A percentile compares a stretch with the other conserved stretches of the same genome.
Conservation (phyloP, 805 yeast genomes). For the Tetrapisispora fleetii region DNA sequence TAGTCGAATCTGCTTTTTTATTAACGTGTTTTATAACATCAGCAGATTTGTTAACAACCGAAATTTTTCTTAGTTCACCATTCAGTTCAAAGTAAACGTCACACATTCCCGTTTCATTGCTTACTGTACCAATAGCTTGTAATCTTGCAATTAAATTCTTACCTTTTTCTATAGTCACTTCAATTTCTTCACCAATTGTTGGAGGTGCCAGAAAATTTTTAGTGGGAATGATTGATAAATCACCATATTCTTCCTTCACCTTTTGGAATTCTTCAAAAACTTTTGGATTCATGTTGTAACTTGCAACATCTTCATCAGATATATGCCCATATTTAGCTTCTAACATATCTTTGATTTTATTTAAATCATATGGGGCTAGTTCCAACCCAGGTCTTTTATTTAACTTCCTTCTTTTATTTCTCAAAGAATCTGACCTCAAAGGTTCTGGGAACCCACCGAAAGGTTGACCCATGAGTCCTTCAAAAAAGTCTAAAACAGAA, state of each 20-base stretch:
- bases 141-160: constrained; percentile 81
- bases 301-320: constrained; percentile 80
- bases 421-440: constrained; percentile 75
- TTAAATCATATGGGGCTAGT: constrained; percentile 72
- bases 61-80: constrained; percentile 94
- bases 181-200: constrained; percentile 74
- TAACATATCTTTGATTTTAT: constrained; percentile 59
- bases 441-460: constrained; percentile 99
- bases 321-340: constrained; percentile 64
- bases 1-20: constrained; percentile 77
- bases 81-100: constrained; percentile 95
- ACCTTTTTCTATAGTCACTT: constrained; percentile 86
- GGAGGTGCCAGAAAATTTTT: constrained; percentile 80
- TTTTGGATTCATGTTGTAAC: constrained; percentile 94
- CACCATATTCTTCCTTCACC: constrained; percentile 69
- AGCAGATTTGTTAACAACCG: constrained; percentile 77
- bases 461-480: constrained; percentile 97
- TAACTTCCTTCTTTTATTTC: constrained; percentile 85
- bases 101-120: constrained; percentile 73
- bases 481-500: constrained; percentile 93
- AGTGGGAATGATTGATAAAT: constrained; percentile 86
- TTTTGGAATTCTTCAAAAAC: constrained; percentile 80
- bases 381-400: constrained; percentile 82
- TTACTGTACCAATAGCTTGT: constrained; percentile 83
- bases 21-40: constrained; percentile 74